Evolutionary conservation across 208 protist species (phyloP).

Genomic region (Acanthamoeba healyi): DNA sequence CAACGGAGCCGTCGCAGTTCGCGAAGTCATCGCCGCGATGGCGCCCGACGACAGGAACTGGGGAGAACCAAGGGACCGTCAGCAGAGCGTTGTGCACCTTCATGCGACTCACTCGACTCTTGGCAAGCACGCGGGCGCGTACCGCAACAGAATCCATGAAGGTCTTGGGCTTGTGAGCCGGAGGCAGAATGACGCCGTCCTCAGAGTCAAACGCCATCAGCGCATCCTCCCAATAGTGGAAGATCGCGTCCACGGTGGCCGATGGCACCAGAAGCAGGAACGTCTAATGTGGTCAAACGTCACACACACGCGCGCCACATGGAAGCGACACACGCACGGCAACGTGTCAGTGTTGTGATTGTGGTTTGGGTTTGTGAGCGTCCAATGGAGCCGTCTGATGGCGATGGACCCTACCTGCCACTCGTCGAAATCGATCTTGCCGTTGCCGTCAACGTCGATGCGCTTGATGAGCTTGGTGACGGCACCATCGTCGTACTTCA

Average conservation of each 20-base stretch:
- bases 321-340: too few relatives aligned
- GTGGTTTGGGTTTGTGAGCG: background rate
- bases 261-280: slow-evolving; percentile 76
- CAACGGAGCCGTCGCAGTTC: slow-evolving; percentile 79
- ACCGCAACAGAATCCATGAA: slow-evolving; percentile 34
- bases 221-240: slow-evolving; percentile 78
- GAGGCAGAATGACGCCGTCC: slow-evolving; percentile 71
- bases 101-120: background rate
- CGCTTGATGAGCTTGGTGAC: slow-evolving; percentile 72
- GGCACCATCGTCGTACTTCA: slow-evolving; percentile 79
- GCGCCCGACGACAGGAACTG: slow-evolving; percentile 76
- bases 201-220: slow-evolving; percentile 65
- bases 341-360: too few relatives aligned
- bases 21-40: slow-evolving; percentile 45
- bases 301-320: background rate
- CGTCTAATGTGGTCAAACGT: background rate
- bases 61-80: background rate
- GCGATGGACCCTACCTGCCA: slow-evolving; percentile 59
- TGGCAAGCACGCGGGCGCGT: background rate
- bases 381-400: background rate
- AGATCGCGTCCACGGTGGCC: slow-evolving; percentile 41
- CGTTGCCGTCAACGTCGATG: slow-evolving; percentile 80
- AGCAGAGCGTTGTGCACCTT: background rate
- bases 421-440: slow-evolving; percentile 79
- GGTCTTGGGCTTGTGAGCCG: slow-evolving; percentile 3